Evolutionary conservation across 208 protist genomes (phyloP).

Genomic region (Wallacemonas sp.): DNA sequence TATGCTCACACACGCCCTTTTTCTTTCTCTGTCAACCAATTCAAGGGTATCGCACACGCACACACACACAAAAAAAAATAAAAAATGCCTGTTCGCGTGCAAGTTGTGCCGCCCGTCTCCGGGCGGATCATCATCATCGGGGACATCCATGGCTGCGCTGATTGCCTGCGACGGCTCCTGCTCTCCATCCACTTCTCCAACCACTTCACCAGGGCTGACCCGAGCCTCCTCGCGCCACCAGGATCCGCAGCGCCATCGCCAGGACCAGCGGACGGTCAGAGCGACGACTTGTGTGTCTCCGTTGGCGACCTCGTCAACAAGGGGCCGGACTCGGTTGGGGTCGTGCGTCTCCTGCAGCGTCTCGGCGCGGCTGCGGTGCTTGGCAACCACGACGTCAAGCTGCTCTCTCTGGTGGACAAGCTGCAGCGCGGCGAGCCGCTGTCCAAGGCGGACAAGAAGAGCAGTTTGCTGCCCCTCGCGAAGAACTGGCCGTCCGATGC

Average conservation of each 20-base stretch:
- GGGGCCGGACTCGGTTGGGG: conserved; percentile 70
- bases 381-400: conserved; percentile 77
- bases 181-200: conserved; percentile 45
- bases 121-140: conserved; percentile 69
- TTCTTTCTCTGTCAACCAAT: no score
- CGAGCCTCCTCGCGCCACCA: not conserved
- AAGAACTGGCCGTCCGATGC: conserved; percentile 44
- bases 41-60: no score
- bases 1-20: no score
- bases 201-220: conserved; percentile 5
- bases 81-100: conserved; percentile 7
- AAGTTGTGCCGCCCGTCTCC: conserved; percentile 2
- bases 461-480: conserved; percentile 48
- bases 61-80: no score
- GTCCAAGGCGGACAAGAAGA: conserved; percentile 30
- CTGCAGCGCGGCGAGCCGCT: conserved; percentile 22
- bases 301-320: conserved; percentile 87
- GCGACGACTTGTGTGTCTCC: conserved; percentile 59
- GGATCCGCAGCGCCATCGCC: no score
- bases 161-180: conserved; percentile 54
- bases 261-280: no score
- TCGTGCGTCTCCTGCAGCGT: conserved; percentile 47
- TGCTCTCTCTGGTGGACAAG: conserved; percentile 50
- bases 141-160: conserved; percentile 79
- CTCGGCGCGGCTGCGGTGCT: conserved; percentile 66